phyloP scores from a whole-genome alignment of 768 basidiomycete species.

The Tricholoma sp. region DNA sequence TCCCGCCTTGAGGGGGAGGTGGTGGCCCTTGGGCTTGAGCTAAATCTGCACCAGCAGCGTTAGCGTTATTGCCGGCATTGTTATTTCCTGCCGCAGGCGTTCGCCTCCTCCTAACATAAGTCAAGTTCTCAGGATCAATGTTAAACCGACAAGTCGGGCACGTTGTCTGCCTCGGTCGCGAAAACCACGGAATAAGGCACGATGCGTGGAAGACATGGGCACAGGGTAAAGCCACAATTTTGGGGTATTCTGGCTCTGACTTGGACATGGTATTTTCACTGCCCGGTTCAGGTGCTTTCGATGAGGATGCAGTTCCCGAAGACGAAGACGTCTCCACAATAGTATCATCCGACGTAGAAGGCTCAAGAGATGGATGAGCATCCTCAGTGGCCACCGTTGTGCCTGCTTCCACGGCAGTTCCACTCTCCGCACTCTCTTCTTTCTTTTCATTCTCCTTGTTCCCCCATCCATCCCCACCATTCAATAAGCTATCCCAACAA shows the following conservation, averaged over 20 bases:
- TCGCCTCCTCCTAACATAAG: slow-evolving; percentile 32
- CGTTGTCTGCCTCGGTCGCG: slow-evolving; percentile 70
- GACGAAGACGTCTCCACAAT: background rate
- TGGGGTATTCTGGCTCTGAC: slow-evolving; percentile 21
- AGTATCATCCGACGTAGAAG: background rate
- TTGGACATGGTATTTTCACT: slow-evolving; percentile 11
- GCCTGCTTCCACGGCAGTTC: slow-evolving; percentile 5
- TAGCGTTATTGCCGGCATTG: background rate
- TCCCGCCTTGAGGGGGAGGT: background rate
- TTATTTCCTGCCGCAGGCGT: slow-evolving; percentile 9
- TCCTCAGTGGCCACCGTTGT: slow-evolving; percentile 1
- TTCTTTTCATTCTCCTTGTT: slow-evolving; percentile 15
- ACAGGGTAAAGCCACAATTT: slow-evolving; percentile 69
- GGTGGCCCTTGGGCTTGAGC: background rate
- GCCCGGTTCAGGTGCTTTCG: background rate
- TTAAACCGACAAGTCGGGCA: slow-evolving; percentile 84
- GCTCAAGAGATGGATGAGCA: slow-evolving; percentile 7
- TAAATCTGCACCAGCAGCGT: background rate
- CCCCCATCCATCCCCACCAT: slow-evolving; percentile 24
- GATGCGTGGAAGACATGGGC: slow-evolving; percentile 78
- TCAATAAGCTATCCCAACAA: slow-evolving; percentile 68
- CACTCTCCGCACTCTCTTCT: slow-evolving; percentile 8
- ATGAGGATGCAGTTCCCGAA: background rate
- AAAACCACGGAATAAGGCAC: slow-evolving; percentile 81
- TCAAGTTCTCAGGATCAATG: slow-evolving; percentile 74